A percentile compares a stretch with the other conserved stretches of the same genome.
Evolutionary conservation across 768 basidiomycete species (phyloP).

Genomic region (Sporobolomyces roseus): DNA sequence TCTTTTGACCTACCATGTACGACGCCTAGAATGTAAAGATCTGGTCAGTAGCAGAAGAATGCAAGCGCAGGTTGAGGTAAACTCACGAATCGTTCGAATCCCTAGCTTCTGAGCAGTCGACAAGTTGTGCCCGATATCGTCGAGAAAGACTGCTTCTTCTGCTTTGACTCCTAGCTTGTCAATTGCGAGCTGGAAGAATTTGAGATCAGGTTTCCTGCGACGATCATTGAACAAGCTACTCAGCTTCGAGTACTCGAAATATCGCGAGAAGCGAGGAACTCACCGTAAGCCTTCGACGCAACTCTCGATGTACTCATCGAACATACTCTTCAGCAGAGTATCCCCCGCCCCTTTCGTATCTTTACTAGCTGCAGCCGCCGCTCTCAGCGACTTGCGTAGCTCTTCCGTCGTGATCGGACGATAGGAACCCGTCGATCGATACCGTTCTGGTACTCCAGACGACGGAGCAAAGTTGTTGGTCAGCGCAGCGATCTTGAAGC

Average conservation of each 20-base stretch:
- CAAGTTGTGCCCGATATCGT: conserved; percentile 41
- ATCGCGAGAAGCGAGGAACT: not conserved
- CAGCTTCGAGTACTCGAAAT: not conserved
- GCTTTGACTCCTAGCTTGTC: conserved; percentile 24
- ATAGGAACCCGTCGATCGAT: not conserved
- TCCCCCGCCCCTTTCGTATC: conserved; percentile 20
- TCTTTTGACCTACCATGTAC: conserved; percentile 7
- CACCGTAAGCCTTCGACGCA: conserved; percentile 30
- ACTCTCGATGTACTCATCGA: conserved; percentile 39
- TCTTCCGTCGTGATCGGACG: not conserved
- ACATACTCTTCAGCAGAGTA: conserved; percentile 19
- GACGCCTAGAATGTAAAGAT: not conserved
- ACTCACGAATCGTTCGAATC: conserved; percentile 36
- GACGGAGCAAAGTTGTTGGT: conserved; percentile 36
- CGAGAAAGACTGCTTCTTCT: conserved; percentile 38
- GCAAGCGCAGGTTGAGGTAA: not conserved
- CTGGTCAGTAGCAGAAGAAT: not conserved
- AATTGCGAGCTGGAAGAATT: conserved; percentile 31
- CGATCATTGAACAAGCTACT: not conserved
- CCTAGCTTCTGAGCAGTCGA: conserved; percentile 25
- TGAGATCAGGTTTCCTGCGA: conserved; percentile 37
- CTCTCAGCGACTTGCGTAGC: not conserved
- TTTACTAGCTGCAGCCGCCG: not conserved
- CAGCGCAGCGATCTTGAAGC: conserved; percentile 32
- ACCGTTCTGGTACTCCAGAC: not conserved